These are phyloP conservation scores for Coemansia sp. DNA, from an alignment of 192 early-diverging fungal species.

Conservation along the genomic window DNA sequence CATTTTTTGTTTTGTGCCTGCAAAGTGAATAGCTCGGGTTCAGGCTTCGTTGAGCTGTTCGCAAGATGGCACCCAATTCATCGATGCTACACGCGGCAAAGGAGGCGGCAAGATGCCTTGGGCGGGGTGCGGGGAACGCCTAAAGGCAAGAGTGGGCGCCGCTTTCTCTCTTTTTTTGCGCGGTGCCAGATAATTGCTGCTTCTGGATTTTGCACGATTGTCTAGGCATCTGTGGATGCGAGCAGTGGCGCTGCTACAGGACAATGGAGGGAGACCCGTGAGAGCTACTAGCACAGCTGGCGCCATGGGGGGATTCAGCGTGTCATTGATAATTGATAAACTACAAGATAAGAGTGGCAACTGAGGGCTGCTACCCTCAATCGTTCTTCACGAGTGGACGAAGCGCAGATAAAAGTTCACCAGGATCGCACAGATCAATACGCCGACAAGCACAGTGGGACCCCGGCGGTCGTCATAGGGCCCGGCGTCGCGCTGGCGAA, in stretches of 20 bases:
- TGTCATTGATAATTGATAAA: too few species aligned
- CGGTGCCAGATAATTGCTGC: neutral
- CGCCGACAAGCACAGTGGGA: slow-evolving; percentile 71
- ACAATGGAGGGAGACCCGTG: slow-evolving; percentile 2
- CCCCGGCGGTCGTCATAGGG: slow-evolving; percentile 79
- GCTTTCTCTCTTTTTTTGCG: too few species aligned
- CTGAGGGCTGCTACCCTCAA: too few species aligned
- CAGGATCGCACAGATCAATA: slow-evolving; percentile 65
- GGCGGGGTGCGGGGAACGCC: too few species aligned
- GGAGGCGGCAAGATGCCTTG: too few species aligned
- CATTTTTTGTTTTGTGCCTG: too few species aligned
- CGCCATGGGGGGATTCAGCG: neutral
- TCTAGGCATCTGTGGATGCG: neutral
- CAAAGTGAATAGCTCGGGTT: too few species aligned
- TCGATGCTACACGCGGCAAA: too few species aligned
- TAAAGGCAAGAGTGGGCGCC: too few species aligned
- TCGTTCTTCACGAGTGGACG: slow-evolving; percentile 15
- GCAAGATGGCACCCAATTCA: too few species aligned
- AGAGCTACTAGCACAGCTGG: neutral
- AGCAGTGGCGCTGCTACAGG: neutral
- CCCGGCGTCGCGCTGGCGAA: slow-evolving; percentile 68
- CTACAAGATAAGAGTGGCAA: neutral
- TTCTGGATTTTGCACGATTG: neutral
- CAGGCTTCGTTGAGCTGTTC: too few species aligned
- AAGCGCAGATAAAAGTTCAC: slow-evolving; percentile 72